These are phyloP conservation scores for Candida saitoana DNA, from an alignment of 805 yeast species.

Conservation along the genomic window DNA sequence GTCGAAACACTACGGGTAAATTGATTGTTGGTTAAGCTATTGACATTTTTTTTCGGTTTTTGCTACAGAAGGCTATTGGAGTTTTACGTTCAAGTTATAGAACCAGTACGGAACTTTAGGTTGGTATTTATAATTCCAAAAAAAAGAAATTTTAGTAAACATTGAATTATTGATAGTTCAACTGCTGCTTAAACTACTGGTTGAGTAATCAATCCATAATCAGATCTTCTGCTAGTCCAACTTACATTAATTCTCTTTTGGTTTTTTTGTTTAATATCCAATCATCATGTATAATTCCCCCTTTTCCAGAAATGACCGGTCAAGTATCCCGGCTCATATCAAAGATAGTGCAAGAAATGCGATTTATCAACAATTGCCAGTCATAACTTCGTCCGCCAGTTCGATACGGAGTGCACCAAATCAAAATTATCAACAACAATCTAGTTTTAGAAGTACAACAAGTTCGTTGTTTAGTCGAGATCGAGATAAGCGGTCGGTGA, in stretches of 20 bases:
- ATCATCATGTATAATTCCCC: conserved; percentile 33
- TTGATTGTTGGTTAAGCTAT: background rate
- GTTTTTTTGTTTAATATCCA: no score
- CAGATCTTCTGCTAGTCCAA: no score
- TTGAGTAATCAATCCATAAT: no score
- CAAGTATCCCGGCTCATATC: conserved; percentile 34
- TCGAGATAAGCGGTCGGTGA: conserved; percentile 29
- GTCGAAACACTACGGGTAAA: background rate
- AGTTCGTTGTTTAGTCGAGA: conserved; percentile 32
- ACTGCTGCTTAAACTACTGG: no score
- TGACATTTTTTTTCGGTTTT: background rate
- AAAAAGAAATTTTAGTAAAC: no score
- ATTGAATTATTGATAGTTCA: no score
- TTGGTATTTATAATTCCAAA: no score
- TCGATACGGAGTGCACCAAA: conserved; percentile 23
- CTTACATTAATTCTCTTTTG: no score
- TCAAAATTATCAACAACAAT: conserved; percentile 31
- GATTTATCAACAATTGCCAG: conserved; percentile 40
- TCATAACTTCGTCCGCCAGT: conserved; percentile 21
- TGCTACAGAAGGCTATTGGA: background rate
- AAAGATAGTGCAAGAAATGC: conserved; percentile 41
- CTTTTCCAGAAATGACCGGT: conserved; percentile 20
- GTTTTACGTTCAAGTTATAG: background rate
- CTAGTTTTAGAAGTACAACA: conserved; percentile 19
- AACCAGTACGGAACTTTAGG: no score